A percentile compares a stretch with the other conserved stretches of the same genome.
Evolutionary conservation across 2,329 filamentous ascomycete genomes (phyloP).

Genomic region (Cucurbitaria berberidis): DNA sequence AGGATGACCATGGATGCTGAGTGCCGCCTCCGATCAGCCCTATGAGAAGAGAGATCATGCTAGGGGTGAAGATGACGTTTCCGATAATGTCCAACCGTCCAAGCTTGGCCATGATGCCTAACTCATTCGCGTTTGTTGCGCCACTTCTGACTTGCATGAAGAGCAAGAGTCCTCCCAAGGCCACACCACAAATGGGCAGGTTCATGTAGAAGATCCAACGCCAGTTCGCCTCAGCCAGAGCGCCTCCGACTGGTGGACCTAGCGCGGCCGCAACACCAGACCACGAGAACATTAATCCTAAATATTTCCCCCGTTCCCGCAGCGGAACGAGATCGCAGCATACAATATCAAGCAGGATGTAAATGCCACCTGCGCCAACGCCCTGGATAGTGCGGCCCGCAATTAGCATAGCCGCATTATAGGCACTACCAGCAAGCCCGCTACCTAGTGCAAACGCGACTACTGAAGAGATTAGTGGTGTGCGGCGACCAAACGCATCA

Average conservation of each 20-base stretch:
- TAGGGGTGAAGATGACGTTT: conserved; percentile 49
- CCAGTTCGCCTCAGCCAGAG: conserved; percentile 44
- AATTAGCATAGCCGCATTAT: conserved; percentile 55
- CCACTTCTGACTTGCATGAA: conserved; percentile 44
- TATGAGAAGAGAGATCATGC: conserved; percentile 48
- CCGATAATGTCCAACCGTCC: conserved; percentile 57
- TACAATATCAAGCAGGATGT: conserved; percentile 1
- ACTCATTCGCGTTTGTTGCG: neutral
- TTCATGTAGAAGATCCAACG: conserved; percentile 52
- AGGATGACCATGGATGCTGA: conserved; percentile 50
- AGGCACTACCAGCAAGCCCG: conserved; percentile 58
- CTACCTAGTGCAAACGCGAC: conserved; percentile 58
- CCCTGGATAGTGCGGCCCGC: conserved; percentile 62
- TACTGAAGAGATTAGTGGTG: neutral
- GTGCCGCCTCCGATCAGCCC: conserved; percentile 53
- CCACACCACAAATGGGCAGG: conserved; percentile 26
- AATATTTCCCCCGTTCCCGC: conserved; percentile 40
- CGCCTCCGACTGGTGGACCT: conserved; percentile 23
- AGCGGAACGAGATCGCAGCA: conserved; percentile 44
- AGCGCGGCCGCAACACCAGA: conserved; percentile 10
- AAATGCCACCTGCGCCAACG: conserved; percentile 2
- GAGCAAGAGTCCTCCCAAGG: conserved; percentile 7
- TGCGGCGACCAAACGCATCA: conserved; percentile 10
- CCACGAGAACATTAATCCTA: conserved; percentile 12
- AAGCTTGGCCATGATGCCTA: too few species aligned